Conservation (phyloP, 2,329 filamentous ascomycete species). For the Torrubiella hemipterigena region DNA sequence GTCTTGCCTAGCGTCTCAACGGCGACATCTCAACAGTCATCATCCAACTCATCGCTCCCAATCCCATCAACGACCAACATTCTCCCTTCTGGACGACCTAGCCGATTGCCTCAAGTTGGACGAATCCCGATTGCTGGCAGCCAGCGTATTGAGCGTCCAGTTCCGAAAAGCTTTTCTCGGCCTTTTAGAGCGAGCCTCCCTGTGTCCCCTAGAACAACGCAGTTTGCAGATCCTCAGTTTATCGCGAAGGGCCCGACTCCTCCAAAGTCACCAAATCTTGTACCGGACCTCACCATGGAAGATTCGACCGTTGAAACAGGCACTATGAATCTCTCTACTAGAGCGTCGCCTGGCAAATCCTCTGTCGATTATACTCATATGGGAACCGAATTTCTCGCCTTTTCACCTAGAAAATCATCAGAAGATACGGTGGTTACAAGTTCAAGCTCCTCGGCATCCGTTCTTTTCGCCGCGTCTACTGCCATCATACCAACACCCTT, state of each 20-base stretch:
- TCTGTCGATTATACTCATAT: conserved; percentile 18
- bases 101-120: conserved; percentile 67
- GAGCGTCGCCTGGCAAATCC: conserved; percentile 16
- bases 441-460: conserved; percentile 55
- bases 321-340: conserved; percentile 17
- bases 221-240: conserved; percentile 19
- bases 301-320: conserved; percentile 20
- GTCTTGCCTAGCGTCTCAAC: too few species aligned
- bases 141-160: conserved; percentile 51
- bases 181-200: conserved; percentile 54
- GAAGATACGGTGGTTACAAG: conserved; percentile 35
- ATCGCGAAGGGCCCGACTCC: conserved; percentile 37
- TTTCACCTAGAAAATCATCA: conserved; percentile 63
- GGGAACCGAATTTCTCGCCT: conserved; percentile 56
- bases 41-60: too few species aligned
- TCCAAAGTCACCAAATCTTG: conserved; percentile 23
- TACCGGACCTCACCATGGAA: conserved; percentile 23
- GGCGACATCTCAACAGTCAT: too few species aligned
- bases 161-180: conserved; percentile 73
- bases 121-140: conserved; percentile 76
- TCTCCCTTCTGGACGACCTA: conserved; percentile 19
- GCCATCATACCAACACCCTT: conserved; percentile 51
- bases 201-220: conserved; percentile 16
- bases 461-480: conserved; percentile 49
- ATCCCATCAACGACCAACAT: neutral